These are phyloP conservation scores for Didymella sp. DNA, from an alignment of 2,329 filamentous ascomycete genomes.

Conservation along the genomic window DNA sequence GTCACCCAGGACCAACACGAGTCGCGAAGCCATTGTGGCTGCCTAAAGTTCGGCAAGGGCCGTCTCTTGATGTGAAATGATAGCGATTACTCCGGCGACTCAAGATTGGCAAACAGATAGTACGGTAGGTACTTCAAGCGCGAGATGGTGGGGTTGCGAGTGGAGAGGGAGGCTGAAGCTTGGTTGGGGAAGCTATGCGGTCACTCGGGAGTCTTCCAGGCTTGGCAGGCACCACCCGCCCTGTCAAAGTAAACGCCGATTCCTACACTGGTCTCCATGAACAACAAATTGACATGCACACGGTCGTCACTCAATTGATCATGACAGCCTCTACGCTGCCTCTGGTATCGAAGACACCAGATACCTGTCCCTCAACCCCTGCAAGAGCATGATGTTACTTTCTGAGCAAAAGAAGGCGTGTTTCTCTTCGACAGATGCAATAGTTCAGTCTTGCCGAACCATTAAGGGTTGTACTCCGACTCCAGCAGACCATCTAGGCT, in stretches of 20 bases:
- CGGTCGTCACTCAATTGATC: no score
- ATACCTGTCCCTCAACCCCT: no score
- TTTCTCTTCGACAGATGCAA: no score
- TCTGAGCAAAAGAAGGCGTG: no score
- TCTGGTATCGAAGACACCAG: no score
- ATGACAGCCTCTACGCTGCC: no score
- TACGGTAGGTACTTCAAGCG: not conserved
- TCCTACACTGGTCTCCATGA: not conserved
- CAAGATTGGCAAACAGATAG: not conserved
- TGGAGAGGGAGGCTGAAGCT: slow-evolving; percentile 14
- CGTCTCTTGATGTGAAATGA: not conserved
- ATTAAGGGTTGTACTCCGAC: no score
- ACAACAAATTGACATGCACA: not conserved
- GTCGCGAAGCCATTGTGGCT: slow-evolving; percentile 50
- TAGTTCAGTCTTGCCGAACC: no score
- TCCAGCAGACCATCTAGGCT: no score
- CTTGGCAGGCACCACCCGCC: slow-evolving; percentile 18
- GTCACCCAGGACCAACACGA: slow-evolving; percentile 53
- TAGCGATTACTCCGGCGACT: slow-evolving; percentile 1
- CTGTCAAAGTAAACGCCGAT: not conserved
- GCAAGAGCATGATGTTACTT: no score
- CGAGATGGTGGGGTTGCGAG: slow-evolving; percentile 9
- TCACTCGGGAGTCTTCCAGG: slow-evolving; percentile 14
- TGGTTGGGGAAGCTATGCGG: slow-evolving; percentile 20
- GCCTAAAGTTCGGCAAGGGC: not conserved